A percentile compares a stretch with the other conserved stretches of the same genome.
These are phyloP conservation scores for Talaromyces sp. DNA, from an alignment of 2,329 filamentous ascomycete species.

Conservation along the genomic window DNA sequence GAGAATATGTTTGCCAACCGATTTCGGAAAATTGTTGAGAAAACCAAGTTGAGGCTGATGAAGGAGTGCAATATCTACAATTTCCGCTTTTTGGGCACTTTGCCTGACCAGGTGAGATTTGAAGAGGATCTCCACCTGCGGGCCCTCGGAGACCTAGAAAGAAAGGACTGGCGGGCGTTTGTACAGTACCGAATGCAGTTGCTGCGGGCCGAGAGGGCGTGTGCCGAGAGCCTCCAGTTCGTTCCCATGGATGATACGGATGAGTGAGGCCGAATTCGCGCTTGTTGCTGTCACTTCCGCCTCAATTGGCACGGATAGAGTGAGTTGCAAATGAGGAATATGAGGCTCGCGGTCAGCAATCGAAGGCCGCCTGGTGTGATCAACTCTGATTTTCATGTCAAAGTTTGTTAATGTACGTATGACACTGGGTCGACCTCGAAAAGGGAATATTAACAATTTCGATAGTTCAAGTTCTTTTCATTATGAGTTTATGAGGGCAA, in stretches of 20 bases:
- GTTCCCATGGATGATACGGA: background rate
- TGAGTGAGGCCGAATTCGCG: background rate
- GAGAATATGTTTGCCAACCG: background rate
- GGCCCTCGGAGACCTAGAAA: background rate
- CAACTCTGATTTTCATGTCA: background rate
- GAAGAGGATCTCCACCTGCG: background rate
- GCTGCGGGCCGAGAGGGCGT: background rate
- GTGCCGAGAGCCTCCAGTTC: background rate
- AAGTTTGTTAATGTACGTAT: background rate
- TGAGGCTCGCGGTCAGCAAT: background rate
- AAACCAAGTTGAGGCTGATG: constrained; percentile 8
- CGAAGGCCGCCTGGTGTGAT: background rate
- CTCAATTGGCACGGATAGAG: background rate
- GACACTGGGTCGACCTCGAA: too few relatives aligned
- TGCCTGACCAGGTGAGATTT: background rate
- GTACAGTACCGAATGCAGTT: background rate
- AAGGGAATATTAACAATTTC: background rate
- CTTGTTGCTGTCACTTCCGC: background rate
- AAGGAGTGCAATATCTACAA: background rate
- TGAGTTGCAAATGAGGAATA: background rate
- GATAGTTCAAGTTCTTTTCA: background rate
- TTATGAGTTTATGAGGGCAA: background rate
- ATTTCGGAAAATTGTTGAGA: background rate
- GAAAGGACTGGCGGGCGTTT: background rate
- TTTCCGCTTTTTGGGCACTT: constrained; percentile 5